Percentiles rank a stretch among this genome's conserved stretches.
phyloP scores from a whole-genome alignment of 2,329 filamentous ascomycete species.

The Raffaelea arxii region DNA sequence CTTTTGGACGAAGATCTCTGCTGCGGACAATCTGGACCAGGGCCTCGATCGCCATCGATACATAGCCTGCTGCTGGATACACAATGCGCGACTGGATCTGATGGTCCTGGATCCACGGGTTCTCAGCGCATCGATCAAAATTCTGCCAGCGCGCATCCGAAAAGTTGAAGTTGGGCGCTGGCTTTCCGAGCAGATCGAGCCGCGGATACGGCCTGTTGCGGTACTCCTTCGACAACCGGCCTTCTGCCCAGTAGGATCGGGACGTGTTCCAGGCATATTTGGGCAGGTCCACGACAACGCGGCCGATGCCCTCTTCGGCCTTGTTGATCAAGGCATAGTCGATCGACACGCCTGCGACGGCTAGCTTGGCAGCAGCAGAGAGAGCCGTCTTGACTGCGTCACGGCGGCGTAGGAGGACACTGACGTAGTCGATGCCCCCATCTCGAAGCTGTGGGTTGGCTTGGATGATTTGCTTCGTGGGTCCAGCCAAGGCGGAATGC shows the following conservation, averaged over 20 bases:
- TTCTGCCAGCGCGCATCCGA: conserved; percentile 40
- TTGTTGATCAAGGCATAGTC: neutral
- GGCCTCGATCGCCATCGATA: conserved; percentile 40
- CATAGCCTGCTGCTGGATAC: conserved; percentile 43
- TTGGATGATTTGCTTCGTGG: conserved; percentile 43
- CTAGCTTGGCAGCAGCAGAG: too few species aligned
- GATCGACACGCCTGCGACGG: neutral
- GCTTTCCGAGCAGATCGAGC: conserved; percentile 34
- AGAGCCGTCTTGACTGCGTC: neutral
- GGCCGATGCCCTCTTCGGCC: too few species aligned
- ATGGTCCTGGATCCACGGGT: conserved; percentile 51
- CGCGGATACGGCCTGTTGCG: neutral
- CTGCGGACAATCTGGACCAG: neutral
- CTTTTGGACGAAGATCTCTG: too few species aligned
- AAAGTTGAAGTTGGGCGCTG: conserved; percentile 33
- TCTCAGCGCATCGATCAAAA: conserved; percentile 33
- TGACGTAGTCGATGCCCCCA: conserved; percentile 13
- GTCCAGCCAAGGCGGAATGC: conserved; percentile 38
- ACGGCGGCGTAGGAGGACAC: conserved; percentile 1
- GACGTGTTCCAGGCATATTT: conserved; percentile 39
- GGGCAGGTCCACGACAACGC: conserved; percentile 31
- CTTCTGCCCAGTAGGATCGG: conserved; percentile 37
- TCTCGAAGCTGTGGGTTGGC: conserved; percentile 9
- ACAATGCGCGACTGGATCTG: conserved; percentile 45
- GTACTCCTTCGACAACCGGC: conserved; percentile 29